Percentiles rank a stretch among this genome's conserved stretches.
phyloP scores from a whole-genome alignment of 495 filamentous ascomycete genomes.

The Parathielavia hyrcaniae region DNA sequence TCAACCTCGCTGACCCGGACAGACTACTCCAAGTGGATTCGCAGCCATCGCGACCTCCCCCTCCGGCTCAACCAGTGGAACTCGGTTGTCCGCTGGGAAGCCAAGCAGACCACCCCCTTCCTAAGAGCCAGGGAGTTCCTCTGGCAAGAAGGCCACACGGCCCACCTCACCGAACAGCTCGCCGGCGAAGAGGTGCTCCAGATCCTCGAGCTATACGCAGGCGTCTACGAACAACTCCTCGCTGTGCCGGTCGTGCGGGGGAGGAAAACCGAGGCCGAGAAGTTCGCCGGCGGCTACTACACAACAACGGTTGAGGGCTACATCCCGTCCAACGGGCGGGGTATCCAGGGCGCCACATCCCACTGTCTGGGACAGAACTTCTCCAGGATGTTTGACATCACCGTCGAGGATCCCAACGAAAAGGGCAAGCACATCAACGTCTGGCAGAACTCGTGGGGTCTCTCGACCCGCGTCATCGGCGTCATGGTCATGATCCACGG shows the following conservation, averaged over 20 bases:
- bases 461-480: conserved; percentile 90
- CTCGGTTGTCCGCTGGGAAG: conserved; percentile 96
- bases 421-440: conserved; percentile 62
- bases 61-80: conserved; percentile 96
- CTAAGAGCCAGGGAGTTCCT: conserved; percentile 88
- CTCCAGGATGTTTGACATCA: conserved; percentile 97
- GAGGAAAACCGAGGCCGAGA: conserved; percentile 85
- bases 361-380: conserved; percentile 97
- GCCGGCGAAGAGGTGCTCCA: conserved; percentile 80
- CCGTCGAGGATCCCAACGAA: conserved; percentile 75
- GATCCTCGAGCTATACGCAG: conserved; percentile 89
- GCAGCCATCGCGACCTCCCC: conserved; percentile 87
- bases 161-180: conserved; percentile 70
- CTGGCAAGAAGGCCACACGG: conserved; percentile 98
- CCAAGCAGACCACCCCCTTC: conserved; percentile 95
- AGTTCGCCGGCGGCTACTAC: conserved; percentile 93
- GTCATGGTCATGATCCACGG: conserved; percentile 98
- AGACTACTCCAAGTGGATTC: conserved; percentile 95
- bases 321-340: conserved; percentile 87
- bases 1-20: conserved; percentile 69
- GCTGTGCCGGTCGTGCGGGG: conserved; percentile 87
- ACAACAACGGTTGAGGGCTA: conserved; percentile 94
- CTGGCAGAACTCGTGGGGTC: conserved; percentile 98
- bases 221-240: conserved; percentile 84
- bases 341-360: conserved; percentile 91